These are phyloP conservation scores for Suhomyces emberorum DNA, from an alignment of 805 yeast species.

Conservation along the genomic window DNA sequence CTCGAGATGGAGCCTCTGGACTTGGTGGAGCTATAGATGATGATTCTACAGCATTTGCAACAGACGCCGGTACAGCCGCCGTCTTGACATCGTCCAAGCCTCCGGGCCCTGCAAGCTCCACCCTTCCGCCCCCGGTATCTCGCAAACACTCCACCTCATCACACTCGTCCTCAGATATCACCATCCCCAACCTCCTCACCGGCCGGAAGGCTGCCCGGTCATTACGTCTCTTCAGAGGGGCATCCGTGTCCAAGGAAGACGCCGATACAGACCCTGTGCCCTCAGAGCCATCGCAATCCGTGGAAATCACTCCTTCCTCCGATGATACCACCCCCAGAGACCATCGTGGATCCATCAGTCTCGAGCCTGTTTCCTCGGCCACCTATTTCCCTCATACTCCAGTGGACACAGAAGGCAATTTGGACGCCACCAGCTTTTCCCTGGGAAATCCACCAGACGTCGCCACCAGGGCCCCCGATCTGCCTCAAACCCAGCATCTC, in stretches of 20 bases:
- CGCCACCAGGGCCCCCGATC: background rate
- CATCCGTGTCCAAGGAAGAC: conserved; percentile 10
- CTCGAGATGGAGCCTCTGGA: too few species aligned
- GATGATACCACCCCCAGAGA: background rate
- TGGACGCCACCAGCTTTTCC: background rate
- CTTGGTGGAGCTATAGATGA: too few species aligned
- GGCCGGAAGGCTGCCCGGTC: conserved; percentile 61
- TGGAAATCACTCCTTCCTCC: background rate
- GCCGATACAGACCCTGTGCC: background rate
- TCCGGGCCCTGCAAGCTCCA: background rate
- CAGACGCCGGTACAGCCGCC: too few species aligned
- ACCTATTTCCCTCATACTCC: conserved; percentile 69
- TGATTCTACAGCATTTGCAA: too few species aligned
- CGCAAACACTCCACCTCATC: conserved; percentile 2
- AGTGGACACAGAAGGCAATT: conserved; percentile 13
- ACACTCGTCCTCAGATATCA: conserved; percentile 2
- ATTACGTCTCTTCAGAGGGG: conserved; percentile 48
- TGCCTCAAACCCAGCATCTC: conserved; percentile 37
- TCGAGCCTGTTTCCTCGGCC: conserved; percentile 65
- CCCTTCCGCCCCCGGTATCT: background rate
- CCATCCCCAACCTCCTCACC: conserved; percentile 25
- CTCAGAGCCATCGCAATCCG: background rate
- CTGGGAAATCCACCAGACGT: conserved; percentile 1
- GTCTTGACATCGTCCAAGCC: background rate
- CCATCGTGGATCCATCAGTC: background rate